Percentiles rank a stretch among this genome's conserved stretches.
Evolutionary conservation across 306 rosid genomes (phyloP).

Genomic region (Cicer judaicum): DNA sequence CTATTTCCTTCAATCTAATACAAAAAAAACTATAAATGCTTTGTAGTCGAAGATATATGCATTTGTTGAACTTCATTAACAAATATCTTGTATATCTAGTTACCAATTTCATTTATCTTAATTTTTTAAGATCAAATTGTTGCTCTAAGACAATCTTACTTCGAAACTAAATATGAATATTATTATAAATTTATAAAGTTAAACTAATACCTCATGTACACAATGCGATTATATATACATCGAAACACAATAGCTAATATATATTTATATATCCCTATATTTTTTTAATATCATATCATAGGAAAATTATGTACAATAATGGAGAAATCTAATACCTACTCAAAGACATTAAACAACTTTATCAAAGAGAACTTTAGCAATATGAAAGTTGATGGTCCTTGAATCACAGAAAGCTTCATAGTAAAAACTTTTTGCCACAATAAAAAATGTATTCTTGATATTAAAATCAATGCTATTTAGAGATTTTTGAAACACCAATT

Average conservation of each 20-base stretch:
- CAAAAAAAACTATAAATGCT: too few relatives aligned
- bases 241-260: neutral
- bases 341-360: conserved; percentile 49
- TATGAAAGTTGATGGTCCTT: conserved; percentile 68
- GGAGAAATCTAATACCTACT: neutral
- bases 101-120: too few relatives aligned
- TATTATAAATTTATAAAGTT: too few relatives aligned
- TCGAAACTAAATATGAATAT: too few relatives aligned
- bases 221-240: neutral
- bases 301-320: conserved; percentile 32
- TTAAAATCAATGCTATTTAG: conserved; percentile 52
- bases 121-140: too few relatives aligned
- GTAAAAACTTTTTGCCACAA: conserved; percentile 69
- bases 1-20: too few relatives aligned
- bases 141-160: too few relatives aligned
- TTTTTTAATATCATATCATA: neutral
- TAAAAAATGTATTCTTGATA: conserved; percentile 73
- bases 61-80: too few relatives aligned
- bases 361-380: conserved; percentile 81
- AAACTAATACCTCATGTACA: too few relatives aligned
- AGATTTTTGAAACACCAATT: conserved; percentile 64
- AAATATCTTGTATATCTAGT: too few relatives aligned
- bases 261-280: neutral
- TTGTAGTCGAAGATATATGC: too few relatives aligned
- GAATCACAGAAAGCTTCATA: conserved; percentile 71